phyloP scores from a whole-genome alignment of 768 basidiomycete genomes.

The Roridomyces roridus region DNA sequence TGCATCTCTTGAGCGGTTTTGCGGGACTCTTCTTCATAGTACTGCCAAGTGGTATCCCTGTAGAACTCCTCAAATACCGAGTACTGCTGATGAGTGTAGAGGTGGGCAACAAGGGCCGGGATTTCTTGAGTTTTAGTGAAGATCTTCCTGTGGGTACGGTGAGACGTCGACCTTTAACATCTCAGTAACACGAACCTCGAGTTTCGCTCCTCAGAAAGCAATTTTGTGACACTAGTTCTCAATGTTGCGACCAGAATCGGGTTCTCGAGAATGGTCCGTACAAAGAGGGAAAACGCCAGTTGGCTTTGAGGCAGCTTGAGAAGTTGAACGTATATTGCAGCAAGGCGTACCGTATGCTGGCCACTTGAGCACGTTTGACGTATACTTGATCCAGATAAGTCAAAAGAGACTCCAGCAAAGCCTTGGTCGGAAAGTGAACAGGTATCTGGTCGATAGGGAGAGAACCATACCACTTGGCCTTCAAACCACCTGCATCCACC shows the following conservation, averaged over 20 bases:
- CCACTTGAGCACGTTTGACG: slow-evolving; percentile 47
- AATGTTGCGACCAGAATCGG: slow-evolving; percentile 49
- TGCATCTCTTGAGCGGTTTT: slow-evolving; percentile 42
- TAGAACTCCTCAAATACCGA: slow-evolving; percentile 63
- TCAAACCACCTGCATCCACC: slow-evolving; percentile 68
- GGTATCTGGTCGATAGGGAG: neutral
- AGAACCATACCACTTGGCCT: slow-evolving; percentile 59
- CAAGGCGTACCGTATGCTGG: slow-evolving; percentile 52
- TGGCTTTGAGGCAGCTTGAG: slow-evolving; percentile 39
- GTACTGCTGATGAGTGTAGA: slow-evolving; percentile 65
- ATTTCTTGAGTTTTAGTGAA: slow-evolving; percentile 36
- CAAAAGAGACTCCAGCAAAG: slow-evolving; percentile 64
- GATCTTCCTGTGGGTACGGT: slow-evolving; percentile 42
- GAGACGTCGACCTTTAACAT: slow-evolving; percentile 32
- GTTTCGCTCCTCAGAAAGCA: slow-evolving; percentile 63
- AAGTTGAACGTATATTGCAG: neutral
- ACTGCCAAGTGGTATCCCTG: slow-evolving; percentile 53
- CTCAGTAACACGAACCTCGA: slow-evolving; percentile 34
- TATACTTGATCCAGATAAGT: slow-evolving; percentile 78
- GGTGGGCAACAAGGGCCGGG: slow-evolving; percentile 57
- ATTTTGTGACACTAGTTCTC: slow-evolving; percentile 49
- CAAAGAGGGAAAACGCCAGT: slow-evolving; percentile 64
- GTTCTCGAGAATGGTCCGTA: slow-evolving; percentile 56
- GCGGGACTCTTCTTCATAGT: slow-evolving; percentile 60
- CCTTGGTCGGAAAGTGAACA: slow-evolving; percentile 41